Evolutionary conservation across 2,329 filamentous ascomycete species (phyloP).

Genomic region (Aspergillus unguis): DNA sequence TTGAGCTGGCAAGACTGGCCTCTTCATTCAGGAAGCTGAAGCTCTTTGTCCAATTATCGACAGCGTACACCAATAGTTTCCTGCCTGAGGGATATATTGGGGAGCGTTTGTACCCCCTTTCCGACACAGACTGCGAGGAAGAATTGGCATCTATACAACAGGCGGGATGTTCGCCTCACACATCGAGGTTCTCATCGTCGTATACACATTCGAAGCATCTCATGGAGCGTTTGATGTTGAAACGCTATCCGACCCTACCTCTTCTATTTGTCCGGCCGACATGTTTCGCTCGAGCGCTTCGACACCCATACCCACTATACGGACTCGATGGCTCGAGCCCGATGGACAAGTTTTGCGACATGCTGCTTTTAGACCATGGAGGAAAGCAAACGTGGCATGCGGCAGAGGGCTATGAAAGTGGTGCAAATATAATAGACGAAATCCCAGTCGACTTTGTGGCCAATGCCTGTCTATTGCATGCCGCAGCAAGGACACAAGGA

Average conservation of each 20-base stretch:
- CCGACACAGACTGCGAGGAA: constrained; percentile 26
- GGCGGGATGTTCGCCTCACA: constrained; percentile 16
- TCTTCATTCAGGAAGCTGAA: constrained; percentile 27
- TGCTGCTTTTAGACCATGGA: constrained; percentile 24
- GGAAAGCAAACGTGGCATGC: constrained; percentile 31
- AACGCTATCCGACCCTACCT: constrained; percentile 27
- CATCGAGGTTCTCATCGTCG: constrained; percentile 25
- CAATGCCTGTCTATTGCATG: constrained; percentile 31
- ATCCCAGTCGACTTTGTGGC: constrained; percentile 34
- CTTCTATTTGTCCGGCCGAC: constrained; percentile 30
- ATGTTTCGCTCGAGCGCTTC: constrained; percentile 29
- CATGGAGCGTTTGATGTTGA: constrained; percentile 29
- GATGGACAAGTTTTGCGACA: constrained; percentile 29
- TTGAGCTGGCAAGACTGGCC: constrained; percentile 28
- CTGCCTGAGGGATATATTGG: constrained; percentile 28
- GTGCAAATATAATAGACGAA: constrained; percentile 31
- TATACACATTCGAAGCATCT: constrained; percentile 33
- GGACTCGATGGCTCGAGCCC: constrained; percentile 32
- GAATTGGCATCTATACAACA: constrained; percentile 25
- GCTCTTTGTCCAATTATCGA: constrained; percentile 30
- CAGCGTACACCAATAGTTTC: constrained; percentile 32
- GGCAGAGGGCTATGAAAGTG: constrained; percentile 25
- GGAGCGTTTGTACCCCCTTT: constrained; percentile 25
- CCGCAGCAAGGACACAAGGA: constrained; percentile 27
- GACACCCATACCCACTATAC: constrained; percentile 30